phyloP scores from a whole-genome alignment of 2,329 filamentous ascomycete genomes.

The Monilinia vaccinii-corymbosi region DNA sequence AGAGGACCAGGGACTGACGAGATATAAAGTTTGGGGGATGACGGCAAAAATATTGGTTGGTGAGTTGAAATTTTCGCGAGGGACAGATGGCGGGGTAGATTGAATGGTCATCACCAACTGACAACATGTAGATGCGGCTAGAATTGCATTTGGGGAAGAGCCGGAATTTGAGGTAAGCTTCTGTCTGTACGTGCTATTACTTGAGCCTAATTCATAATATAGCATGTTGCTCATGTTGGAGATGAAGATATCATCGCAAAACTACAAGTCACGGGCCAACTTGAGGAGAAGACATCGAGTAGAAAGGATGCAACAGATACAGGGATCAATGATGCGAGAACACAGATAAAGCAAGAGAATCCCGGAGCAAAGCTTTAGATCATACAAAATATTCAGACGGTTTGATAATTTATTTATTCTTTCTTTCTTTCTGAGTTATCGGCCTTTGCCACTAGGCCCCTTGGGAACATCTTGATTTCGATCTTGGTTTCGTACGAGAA shows the following conservation, averaged over 20 bases:
- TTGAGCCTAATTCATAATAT: conserved; percentile 6
- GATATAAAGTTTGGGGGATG: conserved; percentile 91
- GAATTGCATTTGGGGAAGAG: conserved; percentile 71
- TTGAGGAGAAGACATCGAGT: conserved; percentile 41
- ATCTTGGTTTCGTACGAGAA: conserved; percentile 45
- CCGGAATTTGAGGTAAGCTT: conserved; percentile 64
- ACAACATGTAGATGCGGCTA: conserved; percentile 57
- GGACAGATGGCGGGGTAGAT: not conserved
- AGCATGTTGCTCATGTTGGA: conserved; percentile 27
- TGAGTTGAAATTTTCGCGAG: not conserved
- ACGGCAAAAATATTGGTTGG: conserved; percentile 76
- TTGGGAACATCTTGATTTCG: conserved; percentile 21
- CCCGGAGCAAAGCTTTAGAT: conserved; percentile 11
- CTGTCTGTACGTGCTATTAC: conserved; percentile 33
- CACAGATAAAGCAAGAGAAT: not conserved
- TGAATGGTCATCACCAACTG: not conserved
- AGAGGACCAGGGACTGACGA: conserved; percentile 36
- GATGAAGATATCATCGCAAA: conserved; percentile 57
- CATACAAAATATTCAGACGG: not conserved
- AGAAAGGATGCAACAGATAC: conserved; percentile 42
- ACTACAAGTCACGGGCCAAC: conserved; percentile 45
- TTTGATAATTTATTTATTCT: conserved; percentile 27
- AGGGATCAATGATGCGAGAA: conserved; percentile 34
- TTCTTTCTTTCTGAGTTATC: conserved; percentile 22
- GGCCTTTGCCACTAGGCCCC: conserved; percentile 22